A percentile compares a stretch with the other conserved stretches of the same genome.
Evolutionary conservation across 306 rosid genomes (phyloP).

Genomic region (Carpinus viminea): DNA sequence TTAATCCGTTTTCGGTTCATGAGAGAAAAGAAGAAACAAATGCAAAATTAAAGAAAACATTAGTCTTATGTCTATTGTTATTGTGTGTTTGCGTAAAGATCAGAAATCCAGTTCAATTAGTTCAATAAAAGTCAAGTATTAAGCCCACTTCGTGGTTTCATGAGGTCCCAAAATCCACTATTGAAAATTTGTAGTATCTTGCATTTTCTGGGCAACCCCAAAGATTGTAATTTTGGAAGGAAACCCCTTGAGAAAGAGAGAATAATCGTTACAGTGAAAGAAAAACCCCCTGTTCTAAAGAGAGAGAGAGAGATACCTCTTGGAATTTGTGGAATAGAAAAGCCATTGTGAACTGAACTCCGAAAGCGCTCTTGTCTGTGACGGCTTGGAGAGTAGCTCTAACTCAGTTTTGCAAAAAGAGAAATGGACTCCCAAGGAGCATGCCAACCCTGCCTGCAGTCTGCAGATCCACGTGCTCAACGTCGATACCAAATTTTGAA

Average conservation of each 20-base stretch:
- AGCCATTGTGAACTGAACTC: slow-evolving; percentile 44
- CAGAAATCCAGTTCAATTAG: not conserved
- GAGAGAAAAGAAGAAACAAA: not conserved
- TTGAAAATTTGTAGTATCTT: not conserved
- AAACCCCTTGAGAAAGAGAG: slow-evolving; percentile 7
- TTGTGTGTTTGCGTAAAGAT: not conserved
- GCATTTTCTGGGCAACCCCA: not conserved
- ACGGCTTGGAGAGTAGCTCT: not conserved
- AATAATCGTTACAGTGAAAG: not conserved
- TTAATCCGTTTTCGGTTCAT: not conserved
- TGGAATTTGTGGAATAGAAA: slow-evolving; percentile 80
- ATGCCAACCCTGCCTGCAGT: too few species aligned
- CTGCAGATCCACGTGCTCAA: too few species aligned
- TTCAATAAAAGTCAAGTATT: not conserved
- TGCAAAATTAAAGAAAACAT: not conserved
- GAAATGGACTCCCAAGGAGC: not conserved
- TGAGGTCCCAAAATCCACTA: not conserved
- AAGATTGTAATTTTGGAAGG: not conserved
- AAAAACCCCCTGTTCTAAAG: not conserved
- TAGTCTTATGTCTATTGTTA: not conserved
- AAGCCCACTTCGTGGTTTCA: not conserved
- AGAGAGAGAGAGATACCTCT: slow-evolving; percentile 51
- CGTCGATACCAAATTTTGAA: too few species aligned
- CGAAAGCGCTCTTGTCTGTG: not conserved
- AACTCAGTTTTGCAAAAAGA: not conserved